Base-by-base conservation (phyloP, 2,329 filamentous ascomycete species). In the Chrysoporthe cubensis region DNA sequence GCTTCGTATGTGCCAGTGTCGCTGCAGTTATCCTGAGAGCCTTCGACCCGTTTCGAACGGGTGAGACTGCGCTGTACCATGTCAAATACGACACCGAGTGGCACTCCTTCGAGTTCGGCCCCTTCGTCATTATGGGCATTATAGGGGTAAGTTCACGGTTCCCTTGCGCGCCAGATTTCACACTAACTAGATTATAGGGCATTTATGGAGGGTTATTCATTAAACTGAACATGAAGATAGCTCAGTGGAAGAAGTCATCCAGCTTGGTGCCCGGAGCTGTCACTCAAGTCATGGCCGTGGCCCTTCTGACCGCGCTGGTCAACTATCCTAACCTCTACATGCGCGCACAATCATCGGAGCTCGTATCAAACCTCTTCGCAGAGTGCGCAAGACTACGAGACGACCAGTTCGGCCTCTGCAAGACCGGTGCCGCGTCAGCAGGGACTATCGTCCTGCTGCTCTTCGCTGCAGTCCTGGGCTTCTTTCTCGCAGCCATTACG, bases 1-100 rank as follows among this genome's bases (percentile, higher is more conserved):
- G 94, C 75, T 99, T 99, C 76, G 96, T 99, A 52, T 98, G 96
- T 75, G 96, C 96, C 76, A 98, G 98, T 94, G 93, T 97, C n/a
- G 96, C 94, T 18, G 95, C 96, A 21, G 93, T 98, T 48, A 93
- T 94, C 16, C 84, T 99, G 4, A 95, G 98, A 78, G 93, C 93
- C 5, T 87, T 97, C 70, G 96, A 99, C 76, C 96, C 96, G 4
- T 97, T 98, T 77, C 88, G 96, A 64, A 97, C 94, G 1, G 96
- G 95, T 65, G 96, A 99, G 78, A 90, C 98, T 64, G 96, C 98
- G 58, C 83, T 98, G 65, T 99, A 97, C 77, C 94, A 99, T 79
- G 94, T 97, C 75, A 95, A 92, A 46, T 98, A 97, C 78, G 94
- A 90, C 72, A 90, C 89, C 40, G 90, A 90, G 60, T 99, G 95